Evolutionary conservation across 306 rosid species (phyloP).

Genomic region (Mucuna pruriens): DNA sequence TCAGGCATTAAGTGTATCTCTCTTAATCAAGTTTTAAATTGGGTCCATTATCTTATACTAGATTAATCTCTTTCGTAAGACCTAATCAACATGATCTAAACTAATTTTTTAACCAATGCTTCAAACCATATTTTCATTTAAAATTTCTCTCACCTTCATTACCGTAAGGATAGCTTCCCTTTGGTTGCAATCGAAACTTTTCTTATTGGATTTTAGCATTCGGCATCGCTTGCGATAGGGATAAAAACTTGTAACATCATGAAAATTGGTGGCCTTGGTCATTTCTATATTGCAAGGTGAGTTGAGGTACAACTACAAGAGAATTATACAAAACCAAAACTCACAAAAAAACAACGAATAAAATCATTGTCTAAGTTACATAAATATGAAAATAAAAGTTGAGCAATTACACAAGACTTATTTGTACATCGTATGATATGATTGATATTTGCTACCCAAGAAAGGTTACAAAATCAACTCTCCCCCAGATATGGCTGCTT

Average conservation of each 20-base stretch:
- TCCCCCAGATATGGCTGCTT: not conserved
- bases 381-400: not conserved
- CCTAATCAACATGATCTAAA: too few species aligned
- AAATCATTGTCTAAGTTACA: not conserved
- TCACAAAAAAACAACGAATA: not conserved
- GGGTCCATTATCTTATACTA: too few species aligned
- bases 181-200: too few species aligned
- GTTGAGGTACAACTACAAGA: not conserved
- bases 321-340: not conserved
- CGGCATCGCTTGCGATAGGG: not conserved
- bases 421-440: not conserved
- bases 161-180: too few species aligned
- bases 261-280: not conserved
- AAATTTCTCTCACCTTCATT: too few species aligned
- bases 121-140: too few species aligned
- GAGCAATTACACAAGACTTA: not conserved
- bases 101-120: too few species aligned
- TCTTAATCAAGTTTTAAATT: too few species aligned
- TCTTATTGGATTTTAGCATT: not conserved
- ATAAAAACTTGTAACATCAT: too few species aligned
- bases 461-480: not conserved
- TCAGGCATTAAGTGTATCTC: too few species aligned
- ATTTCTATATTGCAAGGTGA: not conserved
- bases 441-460: not conserved
- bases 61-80: too few species aligned